Base-by-base conservation (phyloP, 1,139 yeast genomes). In the Scheffersomyces quercinus region DNA sequence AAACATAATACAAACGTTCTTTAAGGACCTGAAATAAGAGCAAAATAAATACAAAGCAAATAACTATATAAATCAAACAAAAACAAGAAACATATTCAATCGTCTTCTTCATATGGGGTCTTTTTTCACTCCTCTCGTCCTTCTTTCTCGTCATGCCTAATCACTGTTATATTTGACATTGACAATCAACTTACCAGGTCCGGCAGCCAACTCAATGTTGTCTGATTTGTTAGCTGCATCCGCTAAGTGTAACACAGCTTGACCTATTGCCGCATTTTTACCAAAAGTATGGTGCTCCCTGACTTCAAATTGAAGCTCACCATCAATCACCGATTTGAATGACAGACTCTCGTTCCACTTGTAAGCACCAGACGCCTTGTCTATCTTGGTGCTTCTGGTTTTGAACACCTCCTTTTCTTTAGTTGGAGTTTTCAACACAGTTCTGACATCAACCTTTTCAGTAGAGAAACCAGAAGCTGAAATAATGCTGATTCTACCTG, bases 251-350 rank as follows among this genome's bases (percentile, higher is more conserved):
- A 82, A 51, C 16, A 64, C 60, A 5, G 81, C 82, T 41, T 73
- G 75, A 12, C 88, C 96, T 39, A 89, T 50, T 42, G 81, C 86
- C 36, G 73, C 73, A 50, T 80, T 83, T 57, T 86, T 83, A 36
- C 96, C 93, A 54, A 91, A 77, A 3, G 82, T 77, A 62, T 87
- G 95, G 59, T 82, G 86, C 40, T 85, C 83, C 40, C 80, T 73
- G 12, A 88, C 78, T 34, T 73, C 70, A 56, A 91, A 78, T 4
- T 79, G 67, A 39, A 91, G 58, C 44, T 70, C 73, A 3, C 85
- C 83, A 13, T 78, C 82, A 3, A 82, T 64, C 4, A 85, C 70
- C 9, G 93, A 82, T 58, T 79, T 82, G 69, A 90, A 88, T 4
- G 83, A 75, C 49, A 78, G 71, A 20, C 83, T 73, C 58, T 88